Evolutionary conservation across 352 stramenopile genomes (phyloP).

Genomic region (Globisporangium perplexum): DNA sequence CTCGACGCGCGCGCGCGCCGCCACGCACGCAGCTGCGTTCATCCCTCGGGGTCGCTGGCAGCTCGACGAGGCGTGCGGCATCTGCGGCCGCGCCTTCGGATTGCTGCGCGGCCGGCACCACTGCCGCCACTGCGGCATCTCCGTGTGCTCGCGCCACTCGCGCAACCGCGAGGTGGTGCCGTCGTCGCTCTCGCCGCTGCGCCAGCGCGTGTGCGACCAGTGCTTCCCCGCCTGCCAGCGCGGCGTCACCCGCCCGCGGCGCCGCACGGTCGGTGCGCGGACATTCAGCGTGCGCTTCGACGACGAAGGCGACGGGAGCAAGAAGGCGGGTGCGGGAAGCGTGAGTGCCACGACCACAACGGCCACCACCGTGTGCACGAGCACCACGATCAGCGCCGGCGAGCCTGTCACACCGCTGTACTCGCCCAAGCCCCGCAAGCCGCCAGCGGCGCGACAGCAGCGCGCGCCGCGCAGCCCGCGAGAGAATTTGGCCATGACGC

Average conservation of each 20-base stretch:
- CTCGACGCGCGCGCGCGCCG: not conserved
- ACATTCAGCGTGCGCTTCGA: constrained; percentile 11
- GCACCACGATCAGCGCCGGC: not conserved
- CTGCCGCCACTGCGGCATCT: constrained; percentile 69
- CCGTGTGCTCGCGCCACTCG: constrained; percentile 73
- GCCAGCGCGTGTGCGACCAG: constrained; percentile 68
- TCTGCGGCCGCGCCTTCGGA: constrained; percentile 56
- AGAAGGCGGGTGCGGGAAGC: not conserved
- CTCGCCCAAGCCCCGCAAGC: not conserved
- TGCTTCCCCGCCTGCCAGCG: constrained; percentile 54
- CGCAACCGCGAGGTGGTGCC: constrained; percentile 58
- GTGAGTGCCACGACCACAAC: constrained; percentile 10
- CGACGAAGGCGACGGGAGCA: constrained; percentile 4
- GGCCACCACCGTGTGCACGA: constrained; percentile 1
- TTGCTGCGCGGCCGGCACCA: constrained; percentile 68
- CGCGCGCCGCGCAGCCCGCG: not conserved
- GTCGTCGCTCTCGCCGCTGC: constrained; percentile 51
- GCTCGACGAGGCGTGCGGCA: constrained; percentile 42
- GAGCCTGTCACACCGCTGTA: not conserved
- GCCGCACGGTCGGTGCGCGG: constrained; percentile 13
- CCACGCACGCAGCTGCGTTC: constrained; percentile 27
- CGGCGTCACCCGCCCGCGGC: constrained; percentile 11
- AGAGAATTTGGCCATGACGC: not conserved
- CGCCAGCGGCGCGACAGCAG: not conserved
- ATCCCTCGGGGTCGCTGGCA: constrained; percentile 58